A percentile compares a stretch with the other conserved stretches of the same genome.
phyloP scores from a whole-genome alignment of 768 basidiomycete species.

The Lactifluus echinatus region DNA sequence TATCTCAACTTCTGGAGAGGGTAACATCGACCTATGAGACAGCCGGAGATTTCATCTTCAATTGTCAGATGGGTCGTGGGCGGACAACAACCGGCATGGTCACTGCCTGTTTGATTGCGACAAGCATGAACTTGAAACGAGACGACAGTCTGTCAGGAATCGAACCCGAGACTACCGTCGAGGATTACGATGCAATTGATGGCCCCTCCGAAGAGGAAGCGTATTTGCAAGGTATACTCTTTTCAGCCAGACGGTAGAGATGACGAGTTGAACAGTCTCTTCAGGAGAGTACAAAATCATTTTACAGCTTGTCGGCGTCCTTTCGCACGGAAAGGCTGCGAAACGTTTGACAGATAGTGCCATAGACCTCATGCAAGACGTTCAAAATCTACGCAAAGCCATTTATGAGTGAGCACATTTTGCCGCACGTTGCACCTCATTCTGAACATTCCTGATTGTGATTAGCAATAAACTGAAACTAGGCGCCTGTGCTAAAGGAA shows the following conservation, averaged over 20 bases:
- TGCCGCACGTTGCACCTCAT: not conserved
- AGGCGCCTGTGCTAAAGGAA: constrained; percentile 74
- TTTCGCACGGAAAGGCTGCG: constrained; percentile 87
- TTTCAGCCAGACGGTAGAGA: not conserved
- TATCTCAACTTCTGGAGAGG: constrained; percentile 69
- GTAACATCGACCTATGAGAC: constrained; percentile 47
- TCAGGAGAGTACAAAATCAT: constrained; percentile 96
- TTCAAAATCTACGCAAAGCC: constrained; percentile 93
- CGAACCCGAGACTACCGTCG: constrained; percentile 31
- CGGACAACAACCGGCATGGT: constrained; percentile 97
- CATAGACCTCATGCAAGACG: constrained; percentile 90
- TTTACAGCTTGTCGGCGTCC: constrained; percentile 84
- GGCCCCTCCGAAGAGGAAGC: constrained; percentile 84
- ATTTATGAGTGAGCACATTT: constrained; percentile 72
- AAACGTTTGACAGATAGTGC: constrained; percentile 85
- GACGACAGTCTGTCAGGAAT: constrained; percentile 31
- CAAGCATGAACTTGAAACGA: constrained; percentile 50
- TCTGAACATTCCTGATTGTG: not conserved
- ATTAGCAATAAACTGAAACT: constrained; percentile 86
- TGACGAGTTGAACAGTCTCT: not conserved
- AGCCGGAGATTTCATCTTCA: constrained; percentile 80
- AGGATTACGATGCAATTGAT: constrained; percentile 62
- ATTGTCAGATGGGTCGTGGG: constrained; percentile 93
- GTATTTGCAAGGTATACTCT: constrained; percentile 64
- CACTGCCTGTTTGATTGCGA: constrained; percentile 78